Percentiles rank a stretch among this genome's conserved stretches.
phyloP scores from a whole-genome alignment of 345 rosid genomes.

The Brassica cretica region DNA sequence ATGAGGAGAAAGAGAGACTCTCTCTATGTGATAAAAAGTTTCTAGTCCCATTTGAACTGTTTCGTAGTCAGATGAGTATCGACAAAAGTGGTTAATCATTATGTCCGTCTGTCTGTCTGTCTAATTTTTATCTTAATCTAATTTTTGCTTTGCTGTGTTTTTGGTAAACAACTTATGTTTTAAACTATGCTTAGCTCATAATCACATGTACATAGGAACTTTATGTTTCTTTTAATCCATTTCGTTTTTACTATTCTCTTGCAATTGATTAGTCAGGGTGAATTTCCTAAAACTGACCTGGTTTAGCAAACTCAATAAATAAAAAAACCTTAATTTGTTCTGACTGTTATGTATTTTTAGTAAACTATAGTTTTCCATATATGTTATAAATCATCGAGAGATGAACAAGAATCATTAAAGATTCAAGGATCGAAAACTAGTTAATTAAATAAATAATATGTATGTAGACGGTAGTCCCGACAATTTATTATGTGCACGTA shows the following conservation, averaged over 20 bases:
- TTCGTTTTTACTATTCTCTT: neutral
- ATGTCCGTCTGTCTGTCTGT: slow-evolving; percentile 28
- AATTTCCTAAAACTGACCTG: neutral
- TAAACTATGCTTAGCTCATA: slow-evolving; percentile 10
- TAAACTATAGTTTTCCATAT: neutral
- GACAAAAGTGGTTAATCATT: slow-evolving; percentile 20
- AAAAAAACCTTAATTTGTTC: neutral
- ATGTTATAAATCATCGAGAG: neutral
- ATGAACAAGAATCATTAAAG: slow-evolving; percentile 14
- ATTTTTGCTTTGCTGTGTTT: slow-evolving; percentile 32
- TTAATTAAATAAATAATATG: slow-evolving; percentile 2
- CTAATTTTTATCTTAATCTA: slow-evolving; percentile 38
- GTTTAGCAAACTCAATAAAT: neutral
- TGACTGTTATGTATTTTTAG: neutral
- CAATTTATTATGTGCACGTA: slow-evolving; percentile 7
- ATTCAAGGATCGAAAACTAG: neutral
- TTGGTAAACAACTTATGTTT: slow-evolving; percentile 9
- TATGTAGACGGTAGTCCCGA: slow-evolving; percentile 1
- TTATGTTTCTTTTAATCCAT: slow-evolving; percentile 37
- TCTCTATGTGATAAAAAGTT: slow-evolving; percentile 4
- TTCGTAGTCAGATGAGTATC: slow-evolving; percentile 41
- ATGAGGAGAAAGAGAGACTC: neutral
- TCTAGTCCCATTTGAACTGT: slow-evolving; percentile 38
- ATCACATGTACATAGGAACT: slow-evolving; percentile 62
- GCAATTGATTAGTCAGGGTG: neutral